Conservation (phyloP, 2,329 filamentous ascomycete genomes). For the Aspergillus felis region DNA sequence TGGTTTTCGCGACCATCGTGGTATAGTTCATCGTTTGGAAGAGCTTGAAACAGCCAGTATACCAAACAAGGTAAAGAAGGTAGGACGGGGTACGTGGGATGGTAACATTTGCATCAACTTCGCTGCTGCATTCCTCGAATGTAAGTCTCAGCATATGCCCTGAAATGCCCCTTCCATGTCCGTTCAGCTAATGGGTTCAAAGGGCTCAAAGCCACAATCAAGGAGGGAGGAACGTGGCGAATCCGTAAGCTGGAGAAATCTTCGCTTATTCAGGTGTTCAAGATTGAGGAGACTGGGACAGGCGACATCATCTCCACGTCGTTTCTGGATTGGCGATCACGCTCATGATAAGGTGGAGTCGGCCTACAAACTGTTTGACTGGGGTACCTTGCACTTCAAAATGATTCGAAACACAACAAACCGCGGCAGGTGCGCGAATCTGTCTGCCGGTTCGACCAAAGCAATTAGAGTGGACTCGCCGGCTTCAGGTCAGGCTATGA, state of each 20-base stretch:
- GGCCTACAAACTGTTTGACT: not conserved
- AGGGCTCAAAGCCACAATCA: slow-evolving; percentile 62
- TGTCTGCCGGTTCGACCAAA: not conserved
- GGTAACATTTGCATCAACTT: slow-evolving; percentile 94
- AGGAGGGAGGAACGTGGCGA: slow-evolving; percentile 72
- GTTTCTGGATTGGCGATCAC: slow-evolving; percentile 67
- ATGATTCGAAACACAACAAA: not conserved
- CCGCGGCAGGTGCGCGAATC: not conserved
- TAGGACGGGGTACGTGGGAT: slow-evolving; percentile 72
- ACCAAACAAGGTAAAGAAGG: slow-evolving; percentile 67
- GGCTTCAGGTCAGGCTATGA: not conserved
- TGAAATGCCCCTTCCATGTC: not conserved
- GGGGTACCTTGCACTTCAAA: not conserved
- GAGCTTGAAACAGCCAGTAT: slow-evolving; percentile 78
- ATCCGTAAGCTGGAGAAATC: slow-evolving; percentile 65
- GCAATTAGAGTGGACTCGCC: not conserved
- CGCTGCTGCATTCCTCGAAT: slow-evolving; percentile 70
- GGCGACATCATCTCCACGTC: slow-evolving; percentile 72
- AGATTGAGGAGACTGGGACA: slow-evolving; percentile 68
- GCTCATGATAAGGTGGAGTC: not conserved
- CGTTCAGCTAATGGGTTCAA: slow-evolving; percentile 11
- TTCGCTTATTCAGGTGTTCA: slow-evolving; percentile 67
- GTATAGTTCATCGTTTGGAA: slow-evolving; percentile 67
- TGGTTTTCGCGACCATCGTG: slow-evolving; percentile 73
- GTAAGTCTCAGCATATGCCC: slow-evolving; percentile 46